Conservation (phyloP, 1,284 basidiomycete genomes). For the Heterobasidion occidentale region DNA sequence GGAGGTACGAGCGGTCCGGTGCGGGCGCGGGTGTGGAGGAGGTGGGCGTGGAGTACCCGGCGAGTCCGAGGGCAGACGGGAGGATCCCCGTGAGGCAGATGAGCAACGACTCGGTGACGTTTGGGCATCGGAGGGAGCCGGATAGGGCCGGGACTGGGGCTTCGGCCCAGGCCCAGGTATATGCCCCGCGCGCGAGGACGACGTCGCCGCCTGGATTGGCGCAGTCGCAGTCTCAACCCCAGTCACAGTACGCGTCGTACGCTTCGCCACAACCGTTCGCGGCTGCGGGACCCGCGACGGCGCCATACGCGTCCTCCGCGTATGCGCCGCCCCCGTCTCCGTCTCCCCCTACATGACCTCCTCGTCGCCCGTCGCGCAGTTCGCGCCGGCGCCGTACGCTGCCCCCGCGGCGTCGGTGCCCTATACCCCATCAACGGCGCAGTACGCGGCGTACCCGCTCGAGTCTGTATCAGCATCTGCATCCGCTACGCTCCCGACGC, state of each 20-base stretch:
- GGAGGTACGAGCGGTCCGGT: not conserved
- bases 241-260: too few species aligned
- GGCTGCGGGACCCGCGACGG: too few species aligned
- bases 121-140: not conserved
- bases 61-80: slow-evolving; percentile 2
- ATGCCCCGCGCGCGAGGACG: not conserved
- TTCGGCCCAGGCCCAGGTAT: not conserved
- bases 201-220: too few species aligned
- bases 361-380: not conserved
- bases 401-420: not conserved
- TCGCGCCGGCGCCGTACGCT: not conserved
- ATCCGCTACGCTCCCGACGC: not conserved
- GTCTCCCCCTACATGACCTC: not conserved
- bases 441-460: not conserved
- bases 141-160: too few species aligned
- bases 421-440: not conserved
- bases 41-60: slow-evolving; percentile 1
- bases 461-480: not conserved
- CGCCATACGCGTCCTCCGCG: not conserved
- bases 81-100: slow-evolving; percentile 1
- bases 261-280: too few species aligned
- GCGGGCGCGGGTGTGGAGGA: not conserved
- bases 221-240: too few species aligned
- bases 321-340: too few species aligned
- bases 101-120: not conserved